phyloP scores from a whole-genome alignment of 257 asterid species.

The Solanum bukasovii region DNA sequence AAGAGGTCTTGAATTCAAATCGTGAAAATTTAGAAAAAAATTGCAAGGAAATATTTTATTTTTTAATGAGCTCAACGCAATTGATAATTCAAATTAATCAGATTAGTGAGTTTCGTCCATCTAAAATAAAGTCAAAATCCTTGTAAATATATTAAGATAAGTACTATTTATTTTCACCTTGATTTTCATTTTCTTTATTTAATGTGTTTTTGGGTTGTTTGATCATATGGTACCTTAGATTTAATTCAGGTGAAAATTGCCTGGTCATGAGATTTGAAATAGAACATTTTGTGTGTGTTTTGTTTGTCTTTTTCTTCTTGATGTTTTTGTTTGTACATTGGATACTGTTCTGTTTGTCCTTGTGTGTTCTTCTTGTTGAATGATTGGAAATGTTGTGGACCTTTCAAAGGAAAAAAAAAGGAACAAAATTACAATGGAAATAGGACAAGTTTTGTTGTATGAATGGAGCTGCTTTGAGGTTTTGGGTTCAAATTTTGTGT shows the following conservation, averaged over 20 bases:
- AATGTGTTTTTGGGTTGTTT: neutral
- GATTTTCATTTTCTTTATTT: neutral
- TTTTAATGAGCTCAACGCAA: neutral
- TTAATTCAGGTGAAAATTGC: neutral
- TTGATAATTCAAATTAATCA: neutral
- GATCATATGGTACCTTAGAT: neutral
- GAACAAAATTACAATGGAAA: neutral
- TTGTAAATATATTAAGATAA: neutral
- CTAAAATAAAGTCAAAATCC: neutral
- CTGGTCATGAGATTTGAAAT: neutral
- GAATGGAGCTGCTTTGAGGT: neutral
- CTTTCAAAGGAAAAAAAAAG: neutral
- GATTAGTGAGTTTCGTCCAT: neutral
- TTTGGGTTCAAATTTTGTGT: too few relatives aligned
- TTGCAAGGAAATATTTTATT: neutral
- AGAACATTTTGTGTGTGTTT: neutral
- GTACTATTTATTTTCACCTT: neutral
- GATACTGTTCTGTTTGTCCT: conserved; percentile 4
- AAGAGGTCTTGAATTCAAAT: neutral
- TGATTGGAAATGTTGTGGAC: neutral
- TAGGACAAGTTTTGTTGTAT: neutral
- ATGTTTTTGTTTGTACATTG: conserved; percentile 1
- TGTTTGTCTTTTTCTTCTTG: neutral
- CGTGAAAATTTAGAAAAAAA: neutral
- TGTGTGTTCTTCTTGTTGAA: neutral